Base-by-base conservation (phyloP, 2,329 filamentous ascomycete genomes). In the Zelopaecilomyces penicillatus region DNA sequence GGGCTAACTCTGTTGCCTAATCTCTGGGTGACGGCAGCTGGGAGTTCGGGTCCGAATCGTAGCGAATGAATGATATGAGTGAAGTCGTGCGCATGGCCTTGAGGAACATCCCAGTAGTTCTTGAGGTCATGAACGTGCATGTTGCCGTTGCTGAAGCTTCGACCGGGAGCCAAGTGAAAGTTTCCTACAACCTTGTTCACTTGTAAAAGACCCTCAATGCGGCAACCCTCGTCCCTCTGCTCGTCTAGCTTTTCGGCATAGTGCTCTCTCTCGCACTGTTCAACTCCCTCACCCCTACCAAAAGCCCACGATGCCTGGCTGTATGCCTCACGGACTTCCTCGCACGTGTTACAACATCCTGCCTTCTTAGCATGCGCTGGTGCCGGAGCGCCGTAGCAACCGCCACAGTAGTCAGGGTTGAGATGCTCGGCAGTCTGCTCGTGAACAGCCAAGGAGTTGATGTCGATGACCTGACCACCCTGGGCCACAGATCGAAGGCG, bases 121-220 rank as follows among this genome's bases (percentile, higher is more conserved):
- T 95, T 89, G 51, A 98, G 74, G 61, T 98, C 94, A 70, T 98
- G 93, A 19, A 96, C 87, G 68, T 98, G 93, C 80, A 97, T 85
- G 70, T 95, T 95, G 54, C 88, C 89, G 60, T 87, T 95, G 65
- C 85, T 95, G 76, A 97, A 97, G 64, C 85, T 91, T 67, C 91
- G 87, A 57, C 93, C 93, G 1, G 93, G 93, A 1, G 94, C 93
- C 57, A 98, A 85, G 67, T 98, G 93, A 76, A 98, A 98, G 72
- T 98, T 98, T 45, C 93, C 93, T 44, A 98, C 78, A 28, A 98
- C 93, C 70, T 98, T 98, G 76, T 98, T 98, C 54, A 98, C 94
- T 39, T 87, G 86, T 55, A 98, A 78, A 34, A 81, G 80, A 48
- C 93, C 93, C 65, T 96, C 89, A 52, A 98, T 85, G 41, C 93